Evolutionary conservation across 1,139 yeast genomes (phyloP).

Genomic region (Lodderomyces pseudojiufengensis): DNA sequence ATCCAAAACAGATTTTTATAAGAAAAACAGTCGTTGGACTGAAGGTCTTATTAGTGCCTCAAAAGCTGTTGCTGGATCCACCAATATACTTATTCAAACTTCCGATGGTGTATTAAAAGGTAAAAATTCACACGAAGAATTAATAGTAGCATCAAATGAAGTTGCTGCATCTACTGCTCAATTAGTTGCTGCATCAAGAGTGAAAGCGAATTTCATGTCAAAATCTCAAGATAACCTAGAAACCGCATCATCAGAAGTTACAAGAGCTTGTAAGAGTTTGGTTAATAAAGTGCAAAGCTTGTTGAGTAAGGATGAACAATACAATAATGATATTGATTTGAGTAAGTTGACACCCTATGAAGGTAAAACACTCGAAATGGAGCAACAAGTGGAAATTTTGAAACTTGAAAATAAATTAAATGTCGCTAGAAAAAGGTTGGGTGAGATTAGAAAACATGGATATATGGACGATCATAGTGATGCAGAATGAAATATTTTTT

Average conservation of each 20-base stretch:
- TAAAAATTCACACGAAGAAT: slow-evolving; percentile 69
- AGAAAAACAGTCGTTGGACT: slow-evolving; percentile 89
- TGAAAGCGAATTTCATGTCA: slow-evolving; percentile 74
- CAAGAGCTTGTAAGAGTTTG: slow-evolving; percentile 68
- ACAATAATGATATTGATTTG: slow-evolving; percentile 54
- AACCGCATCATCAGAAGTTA: slow-evolving; percentile 63
- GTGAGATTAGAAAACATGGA: slow-evolving; percentile 78
- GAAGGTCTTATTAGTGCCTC: slow-evolving; percentile 93
- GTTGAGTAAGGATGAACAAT: slow-evolving; percentile 38
- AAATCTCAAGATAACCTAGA: slow-evolving; percentile 76
- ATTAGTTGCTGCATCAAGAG: slow-evolving; percentile 88
- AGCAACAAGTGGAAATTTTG: slow-evolving; percentile 87
- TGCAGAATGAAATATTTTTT: slow-evolving; percentile 5
- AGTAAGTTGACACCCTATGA: slow-evolving; percentile 72
- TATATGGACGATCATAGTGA: slow-evolving; percentile 51
- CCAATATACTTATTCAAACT: slow-evolving; percentile 72
- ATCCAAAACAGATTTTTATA: slow-evolving; percentile 73
- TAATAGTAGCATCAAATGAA: slow-evolving; percentile 87
- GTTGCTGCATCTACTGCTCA: slow-evolving; percentile 94
- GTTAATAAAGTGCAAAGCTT: slow-evolving; percentile 67
- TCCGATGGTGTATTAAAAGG: slow-evolving; percentile 80
- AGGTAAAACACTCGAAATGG: slow-evolving; percentile 86
- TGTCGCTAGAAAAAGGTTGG: slow-evolving; percentile 75
- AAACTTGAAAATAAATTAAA: slow-evolving; percentile 72
- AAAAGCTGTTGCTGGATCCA: slow-evolving; percentile 81